These are phyloP conservation scores for Petrea volubilis DNA, from an alignment of 257 asterid genomes.

Conservation along the genomic window DNA sequence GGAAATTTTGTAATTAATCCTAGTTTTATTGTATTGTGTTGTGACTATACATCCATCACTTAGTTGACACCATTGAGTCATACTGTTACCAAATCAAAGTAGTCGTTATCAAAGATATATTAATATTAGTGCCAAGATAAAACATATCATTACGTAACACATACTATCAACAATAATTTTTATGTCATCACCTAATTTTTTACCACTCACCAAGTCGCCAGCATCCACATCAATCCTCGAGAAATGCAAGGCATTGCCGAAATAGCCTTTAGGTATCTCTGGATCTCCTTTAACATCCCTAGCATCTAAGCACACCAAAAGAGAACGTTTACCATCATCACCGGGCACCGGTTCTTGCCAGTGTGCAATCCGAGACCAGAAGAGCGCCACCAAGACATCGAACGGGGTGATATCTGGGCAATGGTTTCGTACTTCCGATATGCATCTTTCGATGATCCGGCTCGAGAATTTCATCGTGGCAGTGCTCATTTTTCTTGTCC, in stretches of 20 bases:
- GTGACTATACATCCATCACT: too few relatives aligned
- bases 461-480: conserved; percentile 44
- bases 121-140: too few relatives aligned
- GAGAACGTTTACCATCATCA: conserved; percentile 3
- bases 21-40: too few relatives aligned
- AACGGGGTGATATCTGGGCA: conserved; percentile 62
- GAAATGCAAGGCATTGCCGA: conserved; percentile 53
- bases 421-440: conserved; percentile 26
- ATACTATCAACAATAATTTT: too few relatives aligned
- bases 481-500: conserved; percentile 37
- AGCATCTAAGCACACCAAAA: conserved; percentile 45
- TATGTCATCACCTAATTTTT: too few relatives aligned
- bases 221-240: conserved; percentile 28
- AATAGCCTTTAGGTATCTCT: conserved; percentile 34
- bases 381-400: conserved; percentile 49
- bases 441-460: conserved; percentile 31
- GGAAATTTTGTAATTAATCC: too few relatives aligned
- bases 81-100: too few relatives aligned
- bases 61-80: too few relatives aligned
- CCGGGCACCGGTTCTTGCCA: background rate
- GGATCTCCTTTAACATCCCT: conserved; percentile 24
- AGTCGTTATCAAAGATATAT: too few relatives aligned
- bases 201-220: conserved; percentile 12
- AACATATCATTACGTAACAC: too few relatives aligned
- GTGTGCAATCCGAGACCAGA: conserved; percentile 46